Percentiles rank a stretch among this genome's conserved stretches.
These are phyloP conservation scores for Flaveria ramosissima DNA, from an alignment of 129 eudicot genomes.

Conservation along the genomic window DNA sequence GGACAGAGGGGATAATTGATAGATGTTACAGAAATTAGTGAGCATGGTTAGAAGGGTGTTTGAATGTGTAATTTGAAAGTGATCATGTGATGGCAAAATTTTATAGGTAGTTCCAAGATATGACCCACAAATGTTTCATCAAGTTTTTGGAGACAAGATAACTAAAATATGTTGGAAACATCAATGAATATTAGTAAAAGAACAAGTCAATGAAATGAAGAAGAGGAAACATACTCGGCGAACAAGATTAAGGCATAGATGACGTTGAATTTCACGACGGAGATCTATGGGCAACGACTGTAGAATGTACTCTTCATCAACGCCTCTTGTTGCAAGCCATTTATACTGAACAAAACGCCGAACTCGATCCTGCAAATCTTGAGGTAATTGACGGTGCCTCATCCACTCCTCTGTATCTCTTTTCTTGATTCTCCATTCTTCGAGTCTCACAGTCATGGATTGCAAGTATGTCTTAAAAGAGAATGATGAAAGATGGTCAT, in stretches of 20 bases:
- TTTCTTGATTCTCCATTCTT: conserved; percentile 88
- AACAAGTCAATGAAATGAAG: conserved; percentile 1
- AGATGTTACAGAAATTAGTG: too few species aligned
- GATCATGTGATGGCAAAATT: neutral
- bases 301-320: conserved; percentile 75
- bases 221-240: conserved; percentile 64
- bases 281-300: conserved; percentile 80
- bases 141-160: neutral
- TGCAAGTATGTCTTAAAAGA: conserved; percentile 67
- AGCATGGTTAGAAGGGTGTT: neutral
- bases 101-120: too few species aligned
- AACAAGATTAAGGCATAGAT: conserved; percentile 91
- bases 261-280: conserved; percentile 89
- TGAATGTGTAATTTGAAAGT: neutral
- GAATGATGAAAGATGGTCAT: neutral
- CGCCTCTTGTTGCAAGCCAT: conserved; percentile 96
- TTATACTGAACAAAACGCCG: conserved; percentile 76
- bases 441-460: conserved; percentile 82
- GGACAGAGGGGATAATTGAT: too few species aligned
- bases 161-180: neutral
- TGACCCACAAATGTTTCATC: neutral
- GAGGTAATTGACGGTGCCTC: conserved; percentile 93
- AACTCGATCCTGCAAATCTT: conserved; percentile 71
- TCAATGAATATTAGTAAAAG: neutral
- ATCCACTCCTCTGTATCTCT: conserved; percentile 98